Evolutionary conservation across 495 filamentous ascomycete genomes (phyloP), one percentile per base, ranked within the genome.

Genomic region (Xylaria intraflava): DNA sequence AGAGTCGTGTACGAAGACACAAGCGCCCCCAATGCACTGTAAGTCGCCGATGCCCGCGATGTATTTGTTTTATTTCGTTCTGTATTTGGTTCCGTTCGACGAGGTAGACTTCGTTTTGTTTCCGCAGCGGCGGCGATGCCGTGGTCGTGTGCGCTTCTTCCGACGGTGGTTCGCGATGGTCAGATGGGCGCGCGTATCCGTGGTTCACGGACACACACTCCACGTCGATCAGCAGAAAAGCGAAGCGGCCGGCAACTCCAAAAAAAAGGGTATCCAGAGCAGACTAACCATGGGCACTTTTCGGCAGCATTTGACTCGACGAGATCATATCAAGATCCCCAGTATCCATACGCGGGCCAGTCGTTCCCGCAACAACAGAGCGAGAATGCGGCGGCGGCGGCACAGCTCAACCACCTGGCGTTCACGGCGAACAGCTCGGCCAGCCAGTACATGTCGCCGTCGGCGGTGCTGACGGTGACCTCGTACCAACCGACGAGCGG

Each of bases 401-500:
- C 74, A 22, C 72, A 75, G 17, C 67, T 79, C 38, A 77, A 75
- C 59, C 71, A 73, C 59, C 69, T 79, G 64, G 71, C 72, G 35
- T 82, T 76, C 72, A 83, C 69, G 57, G 73, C 64, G 66, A 81
- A 71, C 69, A 73, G 51, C 56, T 70, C 67, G 42, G 74, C 73
- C 56, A 70, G 73, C 52, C 81, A 72, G 68, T 81, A 74, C 57
- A 76, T 73, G 61, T 61, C 61, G 61, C 60, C 61, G 14, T 46
- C 65, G 59, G 68, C 69, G 59, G 77, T 65, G 65, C 69, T 65
- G 57, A 81, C 86, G 26, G 73, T 96, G 46, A 73, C 79, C 27
- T 83, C 81, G 39, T 89, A 82, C 65, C 70, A 77, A 30, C 92
- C 93, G 14, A 71, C 72, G 31, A 67, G 75, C 58, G 93, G 92